A percentile compares a stretch with the other conserved stretches of the same genome.
These are phyloP conservation scores for Saturnispora mendoncae DNA, from an alignment of 805 yeast species.

Conservation along the genomic window DNA sequence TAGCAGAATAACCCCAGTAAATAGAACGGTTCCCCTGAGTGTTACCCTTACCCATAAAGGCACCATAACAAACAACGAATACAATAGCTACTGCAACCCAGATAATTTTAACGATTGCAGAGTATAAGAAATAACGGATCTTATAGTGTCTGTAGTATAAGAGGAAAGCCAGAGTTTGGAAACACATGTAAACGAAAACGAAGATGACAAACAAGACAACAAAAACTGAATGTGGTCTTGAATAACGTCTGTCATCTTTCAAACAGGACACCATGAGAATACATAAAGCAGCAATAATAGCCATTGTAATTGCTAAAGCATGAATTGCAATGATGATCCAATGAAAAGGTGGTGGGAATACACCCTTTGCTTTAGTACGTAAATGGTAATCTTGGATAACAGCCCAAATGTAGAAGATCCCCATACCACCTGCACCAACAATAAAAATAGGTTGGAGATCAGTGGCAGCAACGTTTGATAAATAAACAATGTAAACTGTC, in stretches of 20 bases:
- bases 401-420: constrained; percentile 59
- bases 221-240: constrained; percentile 53
- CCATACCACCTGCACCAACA: constrained; percentile 68
- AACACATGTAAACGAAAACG: constrained; percentile 43
- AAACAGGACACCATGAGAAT: constrained; percentile 67
- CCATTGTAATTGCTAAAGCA: constrained; percentile 18
- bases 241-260: constrained; percentile 47
- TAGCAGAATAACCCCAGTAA: constrained; percentile 44
- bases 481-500: constrained; percentile 40
- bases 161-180: constrained; percentile 12
- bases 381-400: constrained; percentile 54
- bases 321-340: constrained; percentile 19
- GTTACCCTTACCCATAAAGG: constrained; percentile 18
- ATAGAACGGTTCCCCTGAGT: constrained; percentile 23
- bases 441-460: constrained; percentile 79
- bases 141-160: constrained; percentile 20
- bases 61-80: constrained; percentile 64
- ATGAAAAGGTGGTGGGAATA: constrained; percentile 39
- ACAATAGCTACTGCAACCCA: constrained; percentile 64
- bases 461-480: constrained; percentile 85
- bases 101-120: constrained; percentile 43
- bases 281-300: constrained; percentile 47
- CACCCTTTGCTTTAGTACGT: constrained; percentile 41
- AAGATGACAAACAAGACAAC: constrained; percentile 65
- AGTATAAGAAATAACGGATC: constrained; percentile 29